Conservation (phyloP, 2,329 filamentous ascomycete species). For the Penicillium hesseltinei region DNA sequence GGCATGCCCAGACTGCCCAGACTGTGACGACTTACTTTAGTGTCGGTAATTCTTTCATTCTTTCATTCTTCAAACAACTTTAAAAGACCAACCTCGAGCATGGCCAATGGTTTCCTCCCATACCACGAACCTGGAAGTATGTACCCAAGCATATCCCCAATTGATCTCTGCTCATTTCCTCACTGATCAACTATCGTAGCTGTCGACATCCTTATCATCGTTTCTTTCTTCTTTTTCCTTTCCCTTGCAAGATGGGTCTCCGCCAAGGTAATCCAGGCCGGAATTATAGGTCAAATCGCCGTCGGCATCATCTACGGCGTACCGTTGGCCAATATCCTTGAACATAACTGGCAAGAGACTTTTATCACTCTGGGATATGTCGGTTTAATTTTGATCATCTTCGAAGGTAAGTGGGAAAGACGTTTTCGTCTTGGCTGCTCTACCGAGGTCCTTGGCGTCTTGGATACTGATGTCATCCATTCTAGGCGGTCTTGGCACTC, state of each 20-base stretch:
- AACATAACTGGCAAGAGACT: conserved; percentile 45
- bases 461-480: conserved; percentile 9
- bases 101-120: conserved; percentile 34
- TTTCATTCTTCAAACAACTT: not conserved
- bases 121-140: conserved; percentile 43
- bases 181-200: conserved; percentile 28
- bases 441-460: not conserved
- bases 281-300: conserved; percentile 49
- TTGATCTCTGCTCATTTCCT: not conserved
- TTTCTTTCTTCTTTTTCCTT: conserved; percentile 49
- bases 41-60: not conserved
- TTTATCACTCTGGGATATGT: conserved; percentile 51
- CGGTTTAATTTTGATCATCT: conserved; percentile 52
- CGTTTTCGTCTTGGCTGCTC: not conserved
- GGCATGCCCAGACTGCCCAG: not conserved
- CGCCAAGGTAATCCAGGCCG: conserved; percentile 44
- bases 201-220: conserved; percentile 41
- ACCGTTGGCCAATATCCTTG: conserved; percentile 48
- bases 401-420: conserved; percentile 36
- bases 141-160: conserved; percentile 13
- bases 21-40: not conserved
- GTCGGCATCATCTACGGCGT: conserved; percentile 50
- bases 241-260: conserved; percentile 45
- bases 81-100: not conserved
- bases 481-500: conserved; percentile 47